A percentile compares a stretch with the other conserved stretches of the same genome.
phyloP scores from a whole-genome alignment of 208 protist species.

The Trypanosoma avium region DNA sequence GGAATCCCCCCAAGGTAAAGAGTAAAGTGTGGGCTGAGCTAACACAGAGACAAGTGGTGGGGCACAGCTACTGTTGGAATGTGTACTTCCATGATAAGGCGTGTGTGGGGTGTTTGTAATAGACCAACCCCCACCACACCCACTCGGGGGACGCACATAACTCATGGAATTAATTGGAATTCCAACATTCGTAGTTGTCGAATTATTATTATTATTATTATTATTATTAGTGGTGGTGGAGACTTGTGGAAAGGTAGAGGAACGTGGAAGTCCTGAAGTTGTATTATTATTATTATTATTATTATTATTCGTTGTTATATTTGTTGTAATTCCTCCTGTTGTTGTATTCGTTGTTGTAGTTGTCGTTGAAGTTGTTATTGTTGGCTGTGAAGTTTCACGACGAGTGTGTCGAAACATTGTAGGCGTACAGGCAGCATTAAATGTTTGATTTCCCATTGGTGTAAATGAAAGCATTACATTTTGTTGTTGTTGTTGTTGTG shows the following conservation, averaged over 20 bases:
- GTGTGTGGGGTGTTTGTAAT: conserved; percentile 30
- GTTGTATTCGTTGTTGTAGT: no score
- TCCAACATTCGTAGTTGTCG: no score
- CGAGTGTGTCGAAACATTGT: conserved; percentile 1
- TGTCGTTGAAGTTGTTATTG: no score
- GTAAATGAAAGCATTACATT: neutral
- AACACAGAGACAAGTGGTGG: conserved; percentile 25
- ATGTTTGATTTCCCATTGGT: no score
- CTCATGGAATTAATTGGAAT: neutral
- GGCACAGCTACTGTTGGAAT: conserved; percentile 26
- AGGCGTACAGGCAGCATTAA: no score
- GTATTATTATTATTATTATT: no score
- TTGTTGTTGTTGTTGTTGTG: no score
- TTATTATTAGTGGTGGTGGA: no score
- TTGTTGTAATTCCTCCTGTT: neutral
- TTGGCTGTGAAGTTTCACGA: conserved; percentile 9
- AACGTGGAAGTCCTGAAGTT: no score
- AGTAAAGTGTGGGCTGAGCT: conserved; percentile 27
- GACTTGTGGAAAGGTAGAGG: no score
- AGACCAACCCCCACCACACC: conserved; percentile 25
- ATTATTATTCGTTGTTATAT: no score
- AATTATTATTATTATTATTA: no score
- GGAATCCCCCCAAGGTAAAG: conserved; percentile 25
- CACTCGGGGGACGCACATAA: conserved; percentile 19
- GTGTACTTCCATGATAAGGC: conserved; percentile 26